Evolutionary conservation across 176 grass and related monocot genomes (phyloP), one percentile per base, ranked within the genome.

Genomic region (Hsuehochloa calcarea): DNA sequence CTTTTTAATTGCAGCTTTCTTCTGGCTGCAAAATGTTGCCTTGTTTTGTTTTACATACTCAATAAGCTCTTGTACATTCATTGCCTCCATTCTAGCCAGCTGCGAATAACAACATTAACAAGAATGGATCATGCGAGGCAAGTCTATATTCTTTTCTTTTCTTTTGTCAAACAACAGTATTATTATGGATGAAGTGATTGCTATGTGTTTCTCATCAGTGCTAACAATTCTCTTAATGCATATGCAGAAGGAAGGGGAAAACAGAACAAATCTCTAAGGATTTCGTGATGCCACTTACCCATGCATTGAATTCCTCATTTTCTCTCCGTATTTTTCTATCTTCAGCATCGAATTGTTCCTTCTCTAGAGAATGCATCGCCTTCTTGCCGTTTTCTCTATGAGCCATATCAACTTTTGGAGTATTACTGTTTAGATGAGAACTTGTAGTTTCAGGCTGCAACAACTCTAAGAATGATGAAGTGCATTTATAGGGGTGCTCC

Each of bases 1-100:
- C 68, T 72, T 82, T 27, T 82, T 46, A 34, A 72, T 46, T 46
- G 52, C 38, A 22, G 52, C 39, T 72, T 60, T 82, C 10, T 72
- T 72, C 10, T 82, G 52, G 20, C 3, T 31, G 41, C 25, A 22
- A 22, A 83, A 61, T 27, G 14, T 9, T 22, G 27, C 25, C 38
- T 63, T 72, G 41, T 63, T 23, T 46, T 47, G 17, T 22, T 22
- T 23, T 13, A 12, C 20, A 6, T 83, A 74, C 69, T 49, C 81
- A 26, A 0, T 49, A 0, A 46, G 55, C 7, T 83, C 69, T 34
- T 74, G 40, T 10, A 0, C 27, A 83, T 83, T 69, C 68, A 73
- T 47, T 1, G 69, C 27, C 41, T 83, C 81, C 40, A 74, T n/a
- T 20, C 70, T 62, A 6, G 26, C 27, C 6, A 83, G 40, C 81